Evolutionary conservation across 148 eudicot genomes (phyloP).

Genomic region (Rhododendron griersonianum): DNA sequence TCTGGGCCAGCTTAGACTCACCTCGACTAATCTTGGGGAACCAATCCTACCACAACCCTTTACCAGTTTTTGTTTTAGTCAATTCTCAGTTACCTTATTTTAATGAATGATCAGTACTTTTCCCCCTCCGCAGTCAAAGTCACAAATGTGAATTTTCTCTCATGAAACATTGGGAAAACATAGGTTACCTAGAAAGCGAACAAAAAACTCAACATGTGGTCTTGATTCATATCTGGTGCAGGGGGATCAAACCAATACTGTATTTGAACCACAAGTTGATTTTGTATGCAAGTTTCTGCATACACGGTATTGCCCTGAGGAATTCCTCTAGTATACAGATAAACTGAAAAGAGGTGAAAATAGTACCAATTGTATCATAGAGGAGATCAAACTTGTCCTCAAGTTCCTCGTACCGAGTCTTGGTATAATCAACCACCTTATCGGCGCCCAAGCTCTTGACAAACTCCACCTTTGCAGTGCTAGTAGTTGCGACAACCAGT

Average conservation of each 20-base stretch:
- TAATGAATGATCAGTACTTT: background rate
- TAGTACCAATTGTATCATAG: conserved; percentile 49
- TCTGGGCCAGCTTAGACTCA: background rate
- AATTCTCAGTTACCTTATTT: background rate
- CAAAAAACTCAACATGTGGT: background rate
- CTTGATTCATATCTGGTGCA: background rate
- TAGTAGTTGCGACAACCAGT: conserved; percentile 40
- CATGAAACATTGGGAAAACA: background rate
- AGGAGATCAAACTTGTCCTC: conserved; percentile 41
- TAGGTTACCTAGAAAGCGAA: background rate
- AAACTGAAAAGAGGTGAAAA: background rate
- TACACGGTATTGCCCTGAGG: background rate
- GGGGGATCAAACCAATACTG: background rate
- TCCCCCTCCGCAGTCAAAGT: background rate
- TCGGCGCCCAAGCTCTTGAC: conserved; percentile 55
- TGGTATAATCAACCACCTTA: conserved; percentile 44
- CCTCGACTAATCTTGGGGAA: background rate
- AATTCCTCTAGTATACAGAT: background rate
- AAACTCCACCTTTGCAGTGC: conserved; percentile 43
- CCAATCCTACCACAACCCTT: background rate
- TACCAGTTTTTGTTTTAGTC: background rate
- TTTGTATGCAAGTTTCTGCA: no score
- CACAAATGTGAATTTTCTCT: background rate
- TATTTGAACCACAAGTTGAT: background rate
- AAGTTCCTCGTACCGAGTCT: conserved; percentile 35